Conservation (phyloP, 2,329 filamentous ascomycete genomes). For the Aspergillus uvarum region DNA sequence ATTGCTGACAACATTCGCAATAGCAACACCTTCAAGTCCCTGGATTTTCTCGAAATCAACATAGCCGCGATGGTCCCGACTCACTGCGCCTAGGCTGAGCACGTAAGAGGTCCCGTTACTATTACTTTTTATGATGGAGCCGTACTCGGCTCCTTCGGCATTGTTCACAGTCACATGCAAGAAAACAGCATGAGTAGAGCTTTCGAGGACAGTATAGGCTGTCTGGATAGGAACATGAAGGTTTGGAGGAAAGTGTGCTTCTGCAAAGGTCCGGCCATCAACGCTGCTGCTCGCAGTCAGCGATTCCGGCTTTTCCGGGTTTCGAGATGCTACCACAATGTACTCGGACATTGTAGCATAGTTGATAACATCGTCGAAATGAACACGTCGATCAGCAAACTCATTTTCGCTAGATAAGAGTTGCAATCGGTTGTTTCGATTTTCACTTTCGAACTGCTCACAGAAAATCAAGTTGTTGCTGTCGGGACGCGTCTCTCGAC, state of each 20-base stretch:
- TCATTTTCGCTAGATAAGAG: constrained; percentile 78
- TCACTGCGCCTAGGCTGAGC: constrained; percentile 76
- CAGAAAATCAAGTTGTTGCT: constrained; percentile 65
- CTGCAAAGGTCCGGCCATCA: constrained; percentile 78
- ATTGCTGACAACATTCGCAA: constrained; percentile 85
- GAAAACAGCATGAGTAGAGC: constrained; percentile 91
- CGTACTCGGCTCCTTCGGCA: constrained; percentile 65
- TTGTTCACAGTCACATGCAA: constrained; percentile 82
- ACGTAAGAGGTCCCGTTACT: constrained; percentile 97
- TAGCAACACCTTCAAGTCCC: constrained; percentile 81
- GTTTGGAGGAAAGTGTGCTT: constrained; percentile 81
- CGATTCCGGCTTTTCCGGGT: constrained; percentile 61
- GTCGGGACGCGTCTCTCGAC: constrained; percentile 58
- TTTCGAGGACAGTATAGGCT: constrained; percentile 91
- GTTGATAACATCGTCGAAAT: constrained; percentile 70
- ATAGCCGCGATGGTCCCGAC: constrained; percentile 72
- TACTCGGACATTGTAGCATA: constrained; percentile 97
- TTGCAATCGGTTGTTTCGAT: constrained; percentile 62
- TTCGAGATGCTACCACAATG: constrained; percentile 77
- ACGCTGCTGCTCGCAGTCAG: constrained; percentile 79
- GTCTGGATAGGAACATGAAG: constrained; percentile 75
- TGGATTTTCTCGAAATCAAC: constrained; percentile 97
- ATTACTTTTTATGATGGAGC: constrained; percentile 94
- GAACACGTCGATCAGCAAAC: constrained; percentile 65
- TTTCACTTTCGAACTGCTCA: constrained; percentile 63